Evolutionary conservation across 2,329 filamentous ascomycete species (phyloP).

Genomic region (Diaporthe velutina): DNA sequence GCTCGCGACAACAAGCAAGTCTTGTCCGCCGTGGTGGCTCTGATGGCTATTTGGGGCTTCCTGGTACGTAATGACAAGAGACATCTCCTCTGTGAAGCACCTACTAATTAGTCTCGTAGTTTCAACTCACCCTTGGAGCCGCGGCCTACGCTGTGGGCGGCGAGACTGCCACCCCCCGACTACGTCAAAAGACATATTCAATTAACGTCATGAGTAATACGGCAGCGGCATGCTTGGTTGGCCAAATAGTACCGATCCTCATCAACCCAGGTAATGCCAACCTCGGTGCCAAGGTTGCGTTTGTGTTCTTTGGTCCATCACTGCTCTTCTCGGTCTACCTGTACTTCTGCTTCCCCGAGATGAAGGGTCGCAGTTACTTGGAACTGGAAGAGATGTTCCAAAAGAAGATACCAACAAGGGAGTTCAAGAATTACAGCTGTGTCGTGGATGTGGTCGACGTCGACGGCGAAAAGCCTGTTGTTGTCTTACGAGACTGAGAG

Average conservation of each 20-base stretch:
- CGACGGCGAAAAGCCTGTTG: background rate
- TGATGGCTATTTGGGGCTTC: conserved; percentile 14
- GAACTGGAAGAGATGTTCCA: conserved; percentile 44
- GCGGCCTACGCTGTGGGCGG: conserved; percentile 48
- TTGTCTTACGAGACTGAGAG: conserved; percentile 12
- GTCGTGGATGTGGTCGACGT: background rate
- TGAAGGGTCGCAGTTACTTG: conserved; percentile 41
- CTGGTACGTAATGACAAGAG: background rate
- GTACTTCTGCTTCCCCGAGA: conserved; percentile 43
- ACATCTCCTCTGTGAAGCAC: background rate
- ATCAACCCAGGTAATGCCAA: conserved; percentile 49
- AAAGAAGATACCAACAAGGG: conserved; percentile 37
- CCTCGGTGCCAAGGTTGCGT: conserved; percentile 49
- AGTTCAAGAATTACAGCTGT: background rate
- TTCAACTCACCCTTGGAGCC: conserved; percentile 42
- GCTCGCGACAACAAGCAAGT: conserved; percentile 3
- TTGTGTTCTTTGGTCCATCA: conserved; percentile 44
- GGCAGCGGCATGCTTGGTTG: conserved; percentile 47
- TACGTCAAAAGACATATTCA: conserved; percentile 50
- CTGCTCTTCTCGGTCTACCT: conserved; percentile 44
- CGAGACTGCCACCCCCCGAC: conserved; percentile 47
- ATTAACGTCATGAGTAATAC: conserved; percentile 51
- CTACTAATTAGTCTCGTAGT: background rate
- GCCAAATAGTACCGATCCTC: conserved; percentile 49
- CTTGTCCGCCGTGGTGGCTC: background rate